Evolutionary conservation across 2,329 filamentous ascomycete genomes (phyloP).

Genomic region (Apiospora koreana): DNA sequence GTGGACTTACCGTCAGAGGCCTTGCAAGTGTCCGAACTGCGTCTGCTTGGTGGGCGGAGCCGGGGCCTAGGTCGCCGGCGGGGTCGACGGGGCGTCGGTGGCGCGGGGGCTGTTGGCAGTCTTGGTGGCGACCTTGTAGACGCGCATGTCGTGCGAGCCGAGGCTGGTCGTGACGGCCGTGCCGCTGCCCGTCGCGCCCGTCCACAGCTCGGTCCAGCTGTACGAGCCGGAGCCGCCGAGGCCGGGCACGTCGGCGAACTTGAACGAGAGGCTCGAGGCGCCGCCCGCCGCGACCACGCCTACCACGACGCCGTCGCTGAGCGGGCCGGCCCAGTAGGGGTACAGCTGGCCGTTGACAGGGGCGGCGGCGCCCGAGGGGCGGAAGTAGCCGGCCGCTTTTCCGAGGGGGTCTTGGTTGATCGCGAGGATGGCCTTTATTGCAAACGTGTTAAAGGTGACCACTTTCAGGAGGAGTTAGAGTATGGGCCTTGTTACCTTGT

Average conservation of each 20-base stretch:
- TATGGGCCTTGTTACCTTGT: slow-evolving; percentile 11
- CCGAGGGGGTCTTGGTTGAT: slow-evolving; percentile 16
- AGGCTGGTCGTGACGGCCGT: slow-evolving; percentile 23
- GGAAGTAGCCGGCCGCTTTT: slow-evolving; percentile 12
- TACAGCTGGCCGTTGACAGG: slow-evolving; percentile 42
- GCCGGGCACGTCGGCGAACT: slow-evolving; percentile 45
- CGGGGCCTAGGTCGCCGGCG: neutral
- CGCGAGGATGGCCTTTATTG: slow-evolving; percentile 13
- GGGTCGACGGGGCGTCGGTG: neutral
- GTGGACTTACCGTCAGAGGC: neutral
- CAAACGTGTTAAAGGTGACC: neutral
- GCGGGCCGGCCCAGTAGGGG: slow-evolving; percentile 43
- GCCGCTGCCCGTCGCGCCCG: slow-evolving; percentile 25
- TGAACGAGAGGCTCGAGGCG: slow-evolving; percentile 42
- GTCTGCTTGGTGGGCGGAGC: neutral
- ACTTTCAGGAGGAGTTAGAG: neutral
- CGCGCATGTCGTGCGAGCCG: slow-evolving; percentile 26
- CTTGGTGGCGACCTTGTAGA: slow-evolving; percentile 24
- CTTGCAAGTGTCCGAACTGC: slow-evolving; percentile 7
- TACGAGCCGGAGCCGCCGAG: slow-evolving; percentile 36
- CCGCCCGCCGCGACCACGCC: slow-evolving; percentile 41
- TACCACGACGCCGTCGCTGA: slow-evolving; percentile 35
- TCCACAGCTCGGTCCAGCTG: slow-evolving; percentile 38
- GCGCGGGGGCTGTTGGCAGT: neutral
- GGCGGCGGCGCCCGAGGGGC: slow-evolving; percentile 31